Conservation (phyloP, 2,329 filamentous ascomycete species). For the Ophiostoma populinum region DNA sequence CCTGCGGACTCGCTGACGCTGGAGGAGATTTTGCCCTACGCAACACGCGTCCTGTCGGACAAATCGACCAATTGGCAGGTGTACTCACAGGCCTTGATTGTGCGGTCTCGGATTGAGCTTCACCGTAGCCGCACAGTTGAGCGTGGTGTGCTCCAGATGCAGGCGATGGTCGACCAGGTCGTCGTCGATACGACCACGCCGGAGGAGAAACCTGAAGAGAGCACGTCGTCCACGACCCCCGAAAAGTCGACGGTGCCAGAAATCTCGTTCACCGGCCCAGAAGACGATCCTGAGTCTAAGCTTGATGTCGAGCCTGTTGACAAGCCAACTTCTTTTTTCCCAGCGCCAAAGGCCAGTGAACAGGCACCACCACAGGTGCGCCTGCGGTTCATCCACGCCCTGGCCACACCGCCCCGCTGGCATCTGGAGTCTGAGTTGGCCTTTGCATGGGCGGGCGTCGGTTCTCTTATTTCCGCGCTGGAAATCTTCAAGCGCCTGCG, state of each 20-base stretch:
- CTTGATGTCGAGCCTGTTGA: slow-evolving; percentile 20
- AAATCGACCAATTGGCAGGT: slow-evolving; percentile 95
- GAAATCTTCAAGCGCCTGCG: slow-evolving; percentile 90
- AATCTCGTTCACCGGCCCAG: slow-evolving; percentile 27
- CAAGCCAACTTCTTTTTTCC: slow-evolving; percentile 63
- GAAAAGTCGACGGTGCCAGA: slow-evolving; percentile 22
- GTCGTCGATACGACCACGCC: slow-evolving; percentile 55
- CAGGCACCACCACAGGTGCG: slow-evolving; percentile 62
- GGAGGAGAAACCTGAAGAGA: slow-evolving; percentile 14
- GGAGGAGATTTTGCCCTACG: slow-evolving; percentile 89
- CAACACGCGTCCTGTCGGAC: slow-evolving; percentile 69
- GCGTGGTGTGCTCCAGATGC: slow-evolving; percentile 76
- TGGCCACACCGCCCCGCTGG: slow-evolving; percentile 78
- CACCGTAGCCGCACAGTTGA: slow-evolving; percentile 79
- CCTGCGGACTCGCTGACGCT: slow-evolving; percentile 71
- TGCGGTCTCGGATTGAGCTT: slow-evolving; percentile 77
- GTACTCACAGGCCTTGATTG: slow-evolving; percentile 82
- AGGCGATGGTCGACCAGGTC: slow-evolving; percentile 89
- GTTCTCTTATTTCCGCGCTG: slow-evolving; percentile 73
- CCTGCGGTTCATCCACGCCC: slow-evolving; percentile 65
- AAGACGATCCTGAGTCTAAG: slow-evolving; percentile 10
- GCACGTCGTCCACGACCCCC: neutral
- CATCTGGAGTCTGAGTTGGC: slow-evolving; percentile 88
- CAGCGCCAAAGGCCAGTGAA: slow-evolving; percentile 55
- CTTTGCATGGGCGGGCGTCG: slow-evolving; percentile 77